phyloP scores from a whole-genome alignment of 805 yeast species.

The Starmerella powellii region DNA sequence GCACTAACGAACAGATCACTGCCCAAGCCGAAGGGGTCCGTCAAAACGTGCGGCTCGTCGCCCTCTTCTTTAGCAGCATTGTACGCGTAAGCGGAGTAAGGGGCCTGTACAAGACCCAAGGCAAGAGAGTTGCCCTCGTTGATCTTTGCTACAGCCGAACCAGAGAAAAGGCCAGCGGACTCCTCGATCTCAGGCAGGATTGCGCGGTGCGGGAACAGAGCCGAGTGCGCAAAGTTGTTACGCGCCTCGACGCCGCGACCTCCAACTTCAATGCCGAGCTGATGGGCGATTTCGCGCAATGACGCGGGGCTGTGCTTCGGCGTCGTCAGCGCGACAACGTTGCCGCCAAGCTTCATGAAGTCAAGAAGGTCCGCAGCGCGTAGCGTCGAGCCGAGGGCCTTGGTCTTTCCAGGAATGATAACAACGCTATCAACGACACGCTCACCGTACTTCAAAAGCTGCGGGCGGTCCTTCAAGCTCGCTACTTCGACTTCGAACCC shows the following conservation, averaged over 20 bases:
- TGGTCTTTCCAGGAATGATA: constrained; percentile 44
- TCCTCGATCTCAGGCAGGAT: constrained; percentile 15
- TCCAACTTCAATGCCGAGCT: constrained; percentile 73
- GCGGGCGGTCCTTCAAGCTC: constrained; percentile 26
- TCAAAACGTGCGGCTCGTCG: constrained; percentile 7
- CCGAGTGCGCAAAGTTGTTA: constrained; percentile 45
- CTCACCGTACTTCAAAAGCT: constrained; percentile 34
- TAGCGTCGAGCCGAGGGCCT: constrained; percentile 32
- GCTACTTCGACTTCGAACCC: constrained; percentile 28
- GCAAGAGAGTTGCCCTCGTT: constrained; percentile 11
- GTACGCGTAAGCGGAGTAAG: constrained; percentile 20
- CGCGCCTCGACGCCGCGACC: constrained; percentile 55
- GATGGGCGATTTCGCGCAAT: constrained; percentile 53
- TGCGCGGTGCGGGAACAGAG: constrained; percentile 14
- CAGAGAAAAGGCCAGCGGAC: neutral
- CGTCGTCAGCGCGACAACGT: constrained; percentile 51
- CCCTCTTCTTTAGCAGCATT: constrained; percentile 17
- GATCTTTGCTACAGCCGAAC: constrained; percentile 18
- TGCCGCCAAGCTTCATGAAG: constrained; percentile 60
- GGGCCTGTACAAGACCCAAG: constrained; percentile 20
- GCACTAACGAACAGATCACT: constrained; percentile 34
- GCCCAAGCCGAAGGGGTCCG: constrained; percentile 18
- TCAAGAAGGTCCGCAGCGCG: constrained; percentile 41
- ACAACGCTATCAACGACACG: constrained; percentile 45
- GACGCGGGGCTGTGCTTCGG: constrained; percentile 46